Conservation (phyloP, 257 asterid species). For the Solanum bukasovii region DNA sequence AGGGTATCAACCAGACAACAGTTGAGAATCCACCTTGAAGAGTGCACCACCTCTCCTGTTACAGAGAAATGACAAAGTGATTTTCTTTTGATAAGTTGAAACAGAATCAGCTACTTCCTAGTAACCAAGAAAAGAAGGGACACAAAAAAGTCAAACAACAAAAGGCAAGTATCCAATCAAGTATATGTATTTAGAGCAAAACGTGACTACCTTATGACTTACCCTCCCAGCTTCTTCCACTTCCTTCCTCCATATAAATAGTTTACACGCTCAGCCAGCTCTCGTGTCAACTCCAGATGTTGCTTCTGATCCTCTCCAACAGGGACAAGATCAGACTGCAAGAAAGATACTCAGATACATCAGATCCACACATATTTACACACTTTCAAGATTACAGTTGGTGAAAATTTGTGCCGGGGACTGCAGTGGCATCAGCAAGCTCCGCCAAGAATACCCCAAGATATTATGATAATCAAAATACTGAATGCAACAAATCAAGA, state of each 20-base stretch:
- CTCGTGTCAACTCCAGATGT: conserved; percentile 90
- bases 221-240: conserved; percentile 99
- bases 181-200: background rate
- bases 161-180: background rate
- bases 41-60: conserved; percentile 84
- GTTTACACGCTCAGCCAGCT: conserved; percentile 87
- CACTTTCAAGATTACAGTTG: background rate
- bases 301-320: conserved; percentile 99
- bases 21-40: conserved; percentile 60
- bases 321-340: conserved; percentile 98
- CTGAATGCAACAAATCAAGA: background rate
- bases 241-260: conserved; percentile 85
- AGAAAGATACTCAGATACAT: conserved; percentile 13
- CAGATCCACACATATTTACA: conserved; percentile 30
- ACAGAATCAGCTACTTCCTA: conserved; percentile 17
- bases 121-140: conserved; percentile 7
- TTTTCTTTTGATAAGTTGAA: background rate
- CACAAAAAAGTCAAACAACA: conserved; percentile 11
- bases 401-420: background rate
- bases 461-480: background rate
- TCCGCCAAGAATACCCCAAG: background rate
- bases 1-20: conserved; percentile 9
- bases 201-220: conserved; percentile 13
- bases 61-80: conserved; percentile 2
- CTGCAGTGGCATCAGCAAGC: background rate